Conservation (phyloP, 176 grass and related monocot species). For the Zoysia japonica region DNA sequence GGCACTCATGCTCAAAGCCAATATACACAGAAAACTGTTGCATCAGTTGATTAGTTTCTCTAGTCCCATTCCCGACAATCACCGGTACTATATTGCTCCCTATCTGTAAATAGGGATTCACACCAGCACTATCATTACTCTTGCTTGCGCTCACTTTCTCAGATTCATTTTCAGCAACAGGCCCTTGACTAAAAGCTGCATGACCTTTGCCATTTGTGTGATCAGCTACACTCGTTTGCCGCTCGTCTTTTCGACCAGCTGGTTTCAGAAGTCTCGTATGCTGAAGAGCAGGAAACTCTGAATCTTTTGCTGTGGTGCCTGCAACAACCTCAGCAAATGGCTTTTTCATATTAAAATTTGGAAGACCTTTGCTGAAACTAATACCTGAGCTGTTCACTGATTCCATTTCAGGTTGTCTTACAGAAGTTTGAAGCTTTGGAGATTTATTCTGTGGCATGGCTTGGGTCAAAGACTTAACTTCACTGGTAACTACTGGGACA, state of each 20-base stretch:
- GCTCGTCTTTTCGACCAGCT: conserved; percentile 47
- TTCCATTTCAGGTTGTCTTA: conserved; percentile 57
- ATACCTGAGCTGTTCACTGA: conserved; percentile 46
- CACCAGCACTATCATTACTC: conserved; percentile 38
- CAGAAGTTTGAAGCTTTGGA: conserved; percentile 47
- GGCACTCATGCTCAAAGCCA: conserved; percentile 94
- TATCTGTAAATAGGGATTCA: conserved; percentile 73
- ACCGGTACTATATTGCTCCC: conserved; percentile 79
- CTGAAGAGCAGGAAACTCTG: conserved; percentile 83
- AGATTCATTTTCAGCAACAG: conserved; percentile 47
- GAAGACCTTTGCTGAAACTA: conserved; percentile 76
- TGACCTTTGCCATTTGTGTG: conserved; percentile 48
- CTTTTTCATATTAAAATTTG: conserved; percentile 89
- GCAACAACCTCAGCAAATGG: conserved; percentile 98
- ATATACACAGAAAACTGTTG: conserved; percentile 60
- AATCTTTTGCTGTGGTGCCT: conserved; percentile 61
- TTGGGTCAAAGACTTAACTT: conserved; percentile 45
- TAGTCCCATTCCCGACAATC: conserved; percentile 53
- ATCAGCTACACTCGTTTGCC: conserved; percentile 41
- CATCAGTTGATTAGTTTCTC: conserved; percentile 47
- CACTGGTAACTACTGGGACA: conserved; percentile 24
- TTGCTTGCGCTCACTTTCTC: conserved; percentile 42
- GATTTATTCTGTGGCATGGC: conserved; percentile 38
- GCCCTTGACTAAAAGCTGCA: conserved; percentile 45
- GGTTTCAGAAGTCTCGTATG: conserved; percentile 60